A percentile compares a stretch with the other conserved stretches of the same genome.
Conservation (phyloP, 228 moss, liverwort and hornwort species). For the Sphagnum magellanicum region DNA sequence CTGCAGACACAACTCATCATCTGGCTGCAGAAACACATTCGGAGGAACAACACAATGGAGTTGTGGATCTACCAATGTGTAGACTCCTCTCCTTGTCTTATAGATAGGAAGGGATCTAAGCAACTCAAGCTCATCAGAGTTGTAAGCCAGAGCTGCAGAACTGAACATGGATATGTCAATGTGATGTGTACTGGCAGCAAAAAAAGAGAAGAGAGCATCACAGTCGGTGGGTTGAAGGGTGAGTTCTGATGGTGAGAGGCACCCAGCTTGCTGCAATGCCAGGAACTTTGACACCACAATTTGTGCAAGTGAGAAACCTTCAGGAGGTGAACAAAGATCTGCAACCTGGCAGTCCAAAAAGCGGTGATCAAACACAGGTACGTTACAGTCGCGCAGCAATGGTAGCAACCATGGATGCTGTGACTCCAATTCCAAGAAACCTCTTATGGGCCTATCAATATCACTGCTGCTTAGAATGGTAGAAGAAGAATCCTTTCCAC, state of each 20-base stretch:
- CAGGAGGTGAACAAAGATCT: slow-evolving; percentile 43
- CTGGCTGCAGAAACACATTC: slow-evolving; percentile 65
- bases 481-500: slow-evolving; percentile 8
- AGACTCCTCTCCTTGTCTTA: slow-evolving; percentile 60
- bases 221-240: slow-evolving; percentile 60
- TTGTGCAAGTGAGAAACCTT: slow-evolving; percentile 49
- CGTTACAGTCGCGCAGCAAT: slow-evolving; percentile 55
- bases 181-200: slow-evolving; percentile 32
- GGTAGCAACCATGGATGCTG: slow-evolving; percentile 67
- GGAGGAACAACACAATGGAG: slow-evolving; percentile 77
- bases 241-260: slow-evolving; percentile 36
- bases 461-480: slow-evolving; percentile 5
- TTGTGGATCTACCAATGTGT: slow-evolving; percentile 48
- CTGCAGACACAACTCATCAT: slow-evolving; percentile 65
- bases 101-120: slow-evolving; percentile 72
- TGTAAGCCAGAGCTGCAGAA: slow-evolving; percentile 23
- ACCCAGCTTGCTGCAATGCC: slow-evolving; percentile 62
- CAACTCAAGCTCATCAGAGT: slow-evolving; percentile 45
- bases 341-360: slow-evolving; percentile 62
- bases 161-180: background rate
- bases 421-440: slow-evolving; percentile 58
- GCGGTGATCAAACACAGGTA: slow-evolving; percentile 67
- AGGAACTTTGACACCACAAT: slow-evolving; percentile 58
- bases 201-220: slow-evolving; percentile 67
- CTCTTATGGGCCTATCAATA: slow-evolving; percentile 25